These are phyloP conservation scores for Colletotrichum sp. DNA, from an alignment of 2,329 filamentous ascomycete genomes.

Conservation along the genomic window DNA sequence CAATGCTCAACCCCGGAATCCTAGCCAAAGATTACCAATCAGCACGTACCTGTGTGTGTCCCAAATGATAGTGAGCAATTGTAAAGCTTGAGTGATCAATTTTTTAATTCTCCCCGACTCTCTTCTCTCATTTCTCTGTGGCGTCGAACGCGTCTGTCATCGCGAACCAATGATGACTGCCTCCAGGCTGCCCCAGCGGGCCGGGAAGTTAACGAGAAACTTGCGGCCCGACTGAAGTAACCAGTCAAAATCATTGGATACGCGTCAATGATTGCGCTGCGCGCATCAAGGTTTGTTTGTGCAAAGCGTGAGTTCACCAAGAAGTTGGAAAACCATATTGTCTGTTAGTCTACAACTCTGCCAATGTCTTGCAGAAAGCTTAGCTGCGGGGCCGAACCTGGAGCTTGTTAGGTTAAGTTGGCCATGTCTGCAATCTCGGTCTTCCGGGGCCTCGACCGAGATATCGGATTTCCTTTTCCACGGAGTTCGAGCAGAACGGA, in stretches of 20 bases:
- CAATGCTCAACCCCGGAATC: not conserved
- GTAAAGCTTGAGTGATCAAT: not conserved
- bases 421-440: not conserved
- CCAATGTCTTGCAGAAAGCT: not conserved
- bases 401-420: not conserved
- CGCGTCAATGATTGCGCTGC: not conserved
- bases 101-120: accelerated
- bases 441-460: not conserved
- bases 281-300: not conserved
- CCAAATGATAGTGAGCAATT: not conserved
- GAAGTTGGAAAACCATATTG: not conserved
- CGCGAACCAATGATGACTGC: not conserved
- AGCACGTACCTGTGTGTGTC: not conserved
- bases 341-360: not conserved
- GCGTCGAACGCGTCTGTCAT: not conserved
- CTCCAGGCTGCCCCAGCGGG: not conserved
- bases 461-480: not conserved
- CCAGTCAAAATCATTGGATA: not conserved
- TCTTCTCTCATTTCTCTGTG: not conserved
- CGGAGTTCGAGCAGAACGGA: not conserved
- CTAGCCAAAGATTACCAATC: not conserved
- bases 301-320: not conserved
- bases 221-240: not conserved
- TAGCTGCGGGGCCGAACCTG: not conserved
- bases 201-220: not conserved